phyloP scores from a whole-genome alignment of 225 moss, liverwort and hornwort genomes.

The Sphagnum contortum region DNA sequence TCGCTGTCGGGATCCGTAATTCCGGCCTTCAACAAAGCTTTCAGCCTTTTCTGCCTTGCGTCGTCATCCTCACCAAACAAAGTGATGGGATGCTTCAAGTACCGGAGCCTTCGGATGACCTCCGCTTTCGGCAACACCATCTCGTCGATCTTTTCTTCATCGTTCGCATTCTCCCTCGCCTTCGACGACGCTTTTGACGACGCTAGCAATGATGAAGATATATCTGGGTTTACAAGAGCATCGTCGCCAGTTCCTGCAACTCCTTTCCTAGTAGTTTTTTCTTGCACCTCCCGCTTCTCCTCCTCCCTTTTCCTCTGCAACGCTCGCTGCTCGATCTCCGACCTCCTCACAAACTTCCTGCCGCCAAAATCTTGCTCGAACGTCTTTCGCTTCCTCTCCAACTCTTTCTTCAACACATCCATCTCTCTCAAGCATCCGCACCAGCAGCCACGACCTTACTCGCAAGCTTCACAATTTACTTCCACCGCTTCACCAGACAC shows the following conservation, averaged over 20 bases:
- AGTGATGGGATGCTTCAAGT: conserved; percentile 80
- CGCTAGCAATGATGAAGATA: conserved; percentile 24
- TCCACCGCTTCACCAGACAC: no score
- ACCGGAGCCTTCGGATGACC: conserved; percentile 78
- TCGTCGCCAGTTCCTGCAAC: conserved; percentile 19
- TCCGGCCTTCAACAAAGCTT: conserved; percentile 77
- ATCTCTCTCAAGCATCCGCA: conserved; percentile 9
- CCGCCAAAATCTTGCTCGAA: conserved; percentile 74
- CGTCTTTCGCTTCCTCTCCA: conserved; percentile 79
- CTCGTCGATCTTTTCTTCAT: conserved; percentile 58
- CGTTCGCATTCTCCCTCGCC: conserved; percentile 44
- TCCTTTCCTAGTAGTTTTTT: conserved; percentile 50
- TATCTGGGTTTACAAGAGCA: conserved; percentile 27
- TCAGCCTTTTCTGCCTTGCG: conserved; percentile 69
- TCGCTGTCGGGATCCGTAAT: conserved; percentile 76
- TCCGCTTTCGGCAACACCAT: conserved; percentile 59
- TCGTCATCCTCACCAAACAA: conserved; percentile 85
- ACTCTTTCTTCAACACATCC: conserved; percentile 81
- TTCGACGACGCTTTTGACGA: conserved; percentile 38
- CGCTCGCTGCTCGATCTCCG: conserved; percentile 73
- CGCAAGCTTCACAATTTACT: no score
- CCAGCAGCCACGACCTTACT: no score
- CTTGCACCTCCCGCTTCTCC: conserved; percentile 29
- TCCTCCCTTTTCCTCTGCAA: conserved; percentile 52
- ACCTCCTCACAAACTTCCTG: conserved; percentile 79